Evolutionary conservation across 1,284 basidiomycete species (phyloP).

Genomic region (Caloboletus inedulis): DNA sequence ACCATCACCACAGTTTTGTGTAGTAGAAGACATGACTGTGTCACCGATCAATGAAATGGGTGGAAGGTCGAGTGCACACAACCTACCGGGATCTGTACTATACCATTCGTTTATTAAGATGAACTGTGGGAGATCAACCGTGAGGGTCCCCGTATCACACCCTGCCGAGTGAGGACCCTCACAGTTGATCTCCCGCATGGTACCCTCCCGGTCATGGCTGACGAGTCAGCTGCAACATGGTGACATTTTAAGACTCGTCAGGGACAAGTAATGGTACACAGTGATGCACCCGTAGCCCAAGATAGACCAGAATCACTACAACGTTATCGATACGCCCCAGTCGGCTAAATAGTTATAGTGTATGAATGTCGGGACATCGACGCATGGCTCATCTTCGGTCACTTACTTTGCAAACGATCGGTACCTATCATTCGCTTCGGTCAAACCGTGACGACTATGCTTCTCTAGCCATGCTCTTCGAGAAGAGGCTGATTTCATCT

Average conservation of each 20-base stretch:
- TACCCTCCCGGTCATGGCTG: slow-evolving; percentile 25
- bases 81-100: not conserved
- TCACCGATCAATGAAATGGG: not conserved
- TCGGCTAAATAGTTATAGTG: not conserved
- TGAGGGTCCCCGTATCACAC: no score
- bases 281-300: not conserved
- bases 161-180: no score
- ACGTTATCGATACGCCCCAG: not conserved
- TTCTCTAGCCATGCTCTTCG: slow-evolving; percentile 18
- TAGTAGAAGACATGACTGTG: slow-evolving; percentile 23
- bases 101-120: slow-evolving; percentile 3
- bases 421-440: slow-evolving; percentile 1
- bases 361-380: not conserved
- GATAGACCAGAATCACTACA: not conserved
- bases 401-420: not conserved
- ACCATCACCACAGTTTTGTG: slow-evolving; percentile 32
- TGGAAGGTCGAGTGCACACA: not conserved
- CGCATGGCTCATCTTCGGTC: not conserved
- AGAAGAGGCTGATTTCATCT: slow-evolving; percentile 38
- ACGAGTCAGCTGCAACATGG: no score
- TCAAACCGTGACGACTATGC: not conserved
- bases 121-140: slow-evolving; percentile 21
- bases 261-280: not conserved
- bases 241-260: not conserved
- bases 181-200: no score